These are phyloP conservation scores for Penicillium verhagenii DNA, from an alignment of 495 filamentous ascomycete genomes.

Conservation along the genomic window DNA sequence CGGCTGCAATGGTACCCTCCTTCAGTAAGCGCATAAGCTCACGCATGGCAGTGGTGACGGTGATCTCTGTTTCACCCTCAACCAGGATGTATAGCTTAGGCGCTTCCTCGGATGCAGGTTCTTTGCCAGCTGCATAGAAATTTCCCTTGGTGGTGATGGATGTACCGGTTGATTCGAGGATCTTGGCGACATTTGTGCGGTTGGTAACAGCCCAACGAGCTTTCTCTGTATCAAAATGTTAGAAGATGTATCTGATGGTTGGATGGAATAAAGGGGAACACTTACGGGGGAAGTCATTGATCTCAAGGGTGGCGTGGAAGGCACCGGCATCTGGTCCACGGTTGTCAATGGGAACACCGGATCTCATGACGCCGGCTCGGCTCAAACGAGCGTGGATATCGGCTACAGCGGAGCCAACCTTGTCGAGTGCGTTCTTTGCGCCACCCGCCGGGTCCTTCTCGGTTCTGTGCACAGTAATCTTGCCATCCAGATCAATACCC, in stretches of 20 bases:
- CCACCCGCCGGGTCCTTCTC: constrained; percentile 51
- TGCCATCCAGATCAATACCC: constrained; percentile 66
- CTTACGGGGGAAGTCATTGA: constrained; percentile 96
- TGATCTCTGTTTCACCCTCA: constrained; percentile 92
- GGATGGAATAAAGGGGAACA: constrained; percentile 15
- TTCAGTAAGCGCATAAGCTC: constrained; percentile 85
- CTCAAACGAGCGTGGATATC: constrained; percentile 85
- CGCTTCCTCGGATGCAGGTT: constrained; percentile 66
- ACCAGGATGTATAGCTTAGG: constrained; percentile 97
- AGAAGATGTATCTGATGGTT: constrained; percentile 14
- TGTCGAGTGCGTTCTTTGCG: constrained; percentile 74
- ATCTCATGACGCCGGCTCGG: constrained; percentile 79
- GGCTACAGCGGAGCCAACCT: constrained; percentile 79
- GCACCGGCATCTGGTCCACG: constrained; percentile 96
- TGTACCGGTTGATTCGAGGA: constrained; percentile 90
- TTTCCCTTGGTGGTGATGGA: constrained; percentile 97
- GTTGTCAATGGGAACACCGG: constrained; percentile 96
- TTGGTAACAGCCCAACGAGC: constrained; percentile 99
- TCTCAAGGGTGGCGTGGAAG: constrained; percentile 96
- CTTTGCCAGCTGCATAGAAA: constrained; percentile 81
- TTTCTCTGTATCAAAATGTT: constrained; percentile 62
- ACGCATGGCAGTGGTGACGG: constrained; percentile 86
- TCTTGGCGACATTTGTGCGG: constrained; percentile 97
- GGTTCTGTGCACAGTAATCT: constrained; percentile 78
- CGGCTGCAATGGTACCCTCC: constrained; percentile 90